A percentile compares a stretch with the other conserved stretches of the same genome.
Conservation (phyloP, 2,329 filamentous ascomycete genomes). For the Talaromyces sp. region DNA sequence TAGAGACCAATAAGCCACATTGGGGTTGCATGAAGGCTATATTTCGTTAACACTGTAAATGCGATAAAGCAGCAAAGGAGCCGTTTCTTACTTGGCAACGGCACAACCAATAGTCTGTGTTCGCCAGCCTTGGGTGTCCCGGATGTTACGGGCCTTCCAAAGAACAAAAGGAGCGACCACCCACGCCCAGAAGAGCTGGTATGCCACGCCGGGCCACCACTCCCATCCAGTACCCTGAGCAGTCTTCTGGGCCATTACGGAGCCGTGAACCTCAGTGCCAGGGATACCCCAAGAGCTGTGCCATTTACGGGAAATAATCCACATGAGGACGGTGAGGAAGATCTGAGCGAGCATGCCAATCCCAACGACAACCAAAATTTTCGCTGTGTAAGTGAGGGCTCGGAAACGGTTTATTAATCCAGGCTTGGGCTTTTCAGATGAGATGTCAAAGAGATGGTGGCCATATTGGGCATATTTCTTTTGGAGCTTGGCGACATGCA, state of each 20-base stretch:
- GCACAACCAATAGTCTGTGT: conserved; percentile 61
- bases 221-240: conserved; percentile 60
- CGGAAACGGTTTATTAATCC: conserved; percentile 21
- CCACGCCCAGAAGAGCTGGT: conserved; percentile 26
- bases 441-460: neutral
- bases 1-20: conserved; percentile 65
- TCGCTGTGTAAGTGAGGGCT: conserved; percentile 25
- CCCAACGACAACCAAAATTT: conserved; percentile 46
- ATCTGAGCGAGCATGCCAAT: conserved; percentile 55
- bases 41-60: neutral
- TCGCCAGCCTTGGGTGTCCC: conserved; percentile 68
- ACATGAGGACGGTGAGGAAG: conserved; percentile 62
- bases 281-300: conserved; percentile 52
- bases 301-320: conserved; percentile 64
- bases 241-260: conserved; percentile 46
- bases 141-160: conserved; percentile 62
- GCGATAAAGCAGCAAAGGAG: neutral
- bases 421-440: conserved; percentile 6
- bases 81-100: conserved; percentile 31
- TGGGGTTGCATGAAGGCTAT: conserved; percentile 62
- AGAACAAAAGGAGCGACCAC: conserved; percentile 45
- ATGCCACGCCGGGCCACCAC: conserved; percentile 53
- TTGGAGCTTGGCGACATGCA: conserved; percentile 61
- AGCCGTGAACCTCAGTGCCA: conserved; percentile 58
- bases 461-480: conserved; percentile 42